Evolutionary conservation across 768 basidiomycete species (phyloP), one percentile per base, ranked within the genome.

Genomic region (Galerina marginata): DNA sequence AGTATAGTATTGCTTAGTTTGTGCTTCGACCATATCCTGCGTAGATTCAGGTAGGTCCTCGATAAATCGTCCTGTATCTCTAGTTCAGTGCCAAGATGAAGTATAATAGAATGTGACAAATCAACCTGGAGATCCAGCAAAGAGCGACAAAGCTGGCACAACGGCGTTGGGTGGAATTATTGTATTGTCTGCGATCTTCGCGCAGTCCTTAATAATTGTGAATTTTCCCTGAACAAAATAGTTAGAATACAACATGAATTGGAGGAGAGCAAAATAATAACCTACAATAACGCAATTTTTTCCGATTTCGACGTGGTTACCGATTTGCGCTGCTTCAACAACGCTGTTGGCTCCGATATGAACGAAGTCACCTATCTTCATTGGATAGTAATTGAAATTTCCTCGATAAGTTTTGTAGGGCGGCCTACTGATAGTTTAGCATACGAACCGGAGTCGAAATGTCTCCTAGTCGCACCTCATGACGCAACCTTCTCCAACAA

Each of bases 361-460:
- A 23, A 99, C 97, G 70, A 93, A 88, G 75, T 99, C 96, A 2
- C 94, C 93, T 9, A 99, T 88, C 72, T 96, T 95, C 89, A 98
- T 94, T 5, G 96, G 96, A 69, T 99, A 98, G 76, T 96, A 98
- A 70, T 98, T 97, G 81, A 94, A 93, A 63, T 91, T 89, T 61
- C 91, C 92, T 53, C 92, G 86, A 72, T 94, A 95, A 0, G 92
- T 94, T 75, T 94, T 93, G 73, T 93, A 92, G 3, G 92, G 93
- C 9, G 92, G 93, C 63, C 92, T 92, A 7, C 2, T 3, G 7
- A 33, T 29, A n/a, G 62, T 44, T 49, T 23, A 42, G 54, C 29
- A 33, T n/a, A 16, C 9, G 2, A 16, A 1, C 23, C 39, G 12
- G 11, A 58, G 11, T 10, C 25, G 14, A 56, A 9, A 25, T 29